Conservation (phyloP, 805 yeast species). For the Candida pseudoglaebosa region DNA sequence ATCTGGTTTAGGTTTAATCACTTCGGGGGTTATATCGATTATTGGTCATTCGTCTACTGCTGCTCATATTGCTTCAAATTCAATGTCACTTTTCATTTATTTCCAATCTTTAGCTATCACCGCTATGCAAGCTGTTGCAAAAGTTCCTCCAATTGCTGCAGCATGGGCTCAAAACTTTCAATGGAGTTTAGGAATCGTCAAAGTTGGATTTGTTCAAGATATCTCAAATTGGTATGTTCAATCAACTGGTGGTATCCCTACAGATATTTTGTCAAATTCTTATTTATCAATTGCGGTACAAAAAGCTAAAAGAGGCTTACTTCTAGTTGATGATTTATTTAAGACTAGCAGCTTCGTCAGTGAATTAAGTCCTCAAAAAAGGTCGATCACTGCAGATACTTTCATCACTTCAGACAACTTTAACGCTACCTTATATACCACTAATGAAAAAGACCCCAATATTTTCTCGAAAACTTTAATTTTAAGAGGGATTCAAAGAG, state of each 20-base stretch:
- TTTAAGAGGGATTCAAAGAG: slow-evolving; percentile 89
- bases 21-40: slow-evolving; percentile 83
- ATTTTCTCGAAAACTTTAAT: slow-evolving; percentile 69
- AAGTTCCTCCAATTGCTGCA: slow-evolving; percentile 94
- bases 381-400: slow-evolving; percentile 26
- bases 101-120: slow-evolving; percentile 91
- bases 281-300: slow-evolving; percentile 84
- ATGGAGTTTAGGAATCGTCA: slow-evolving; percentile 93
- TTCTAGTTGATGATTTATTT: slow-evolving; percentile 12
- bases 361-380: slow-evolving; percentile 3
- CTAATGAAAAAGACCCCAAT: slow-evolving; percentile 60
- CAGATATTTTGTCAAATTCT: slow-evolving; percentile 65
- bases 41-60: slow-evolving; percentile 91
- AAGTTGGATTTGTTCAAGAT: slow-evolving; percentile 68
- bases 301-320: slow-evolving; percentile 36
- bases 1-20: slow-evolving; percentile 80
- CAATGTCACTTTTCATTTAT: slow-evolving; percentile 86
- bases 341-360: slow-evolving; percentile 9
- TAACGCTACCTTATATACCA: slow-evolving; percentile 54
- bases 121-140: slow-evolving; percentile 91
- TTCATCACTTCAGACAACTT: slow-evolving; percentile 42
- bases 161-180: slow-evolving; percentile 97
- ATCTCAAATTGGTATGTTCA: slow-evolving; percentile 94
- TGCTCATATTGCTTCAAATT: slow-evolving; percentile 95
- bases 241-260: slow-evolving; percentile 85